These are phyloP conservation scores for Coleophoma crateriformis DNA, from an alignment of 2,329 filamentous ascomycete species.

Conservation along the genomic window DNA sequence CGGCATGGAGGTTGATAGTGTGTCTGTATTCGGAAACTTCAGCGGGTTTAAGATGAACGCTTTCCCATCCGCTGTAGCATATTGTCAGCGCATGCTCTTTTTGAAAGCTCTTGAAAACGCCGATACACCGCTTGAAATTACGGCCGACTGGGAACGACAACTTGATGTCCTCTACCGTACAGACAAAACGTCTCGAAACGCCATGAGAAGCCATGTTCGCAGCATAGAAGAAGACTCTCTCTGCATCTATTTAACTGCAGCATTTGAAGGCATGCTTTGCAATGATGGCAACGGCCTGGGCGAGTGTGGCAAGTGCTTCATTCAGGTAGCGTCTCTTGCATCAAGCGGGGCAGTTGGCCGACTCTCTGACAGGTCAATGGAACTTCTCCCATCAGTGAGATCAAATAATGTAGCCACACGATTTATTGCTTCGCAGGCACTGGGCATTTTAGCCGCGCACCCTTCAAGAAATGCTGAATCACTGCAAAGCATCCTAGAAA, in stretches of 20 bases:
- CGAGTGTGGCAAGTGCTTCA: slow-evolving; percentile 45
- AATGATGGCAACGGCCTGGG: slow-evolving; percentile 33
- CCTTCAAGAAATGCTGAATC: slow-evolving; percentile 34
- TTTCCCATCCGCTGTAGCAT: slow-evolving; percentile 65
- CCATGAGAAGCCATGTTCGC: slow-evolving; percentile 49
- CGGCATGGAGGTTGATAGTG: slow-evolving; percentile 34
- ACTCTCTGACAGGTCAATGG: slow-evolving; percentile 41
- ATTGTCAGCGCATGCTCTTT: slow-evolving; percentile 58
- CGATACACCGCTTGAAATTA: slow-evolving; percentile 37
- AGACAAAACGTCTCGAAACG: slow-evolving; percentile 57
- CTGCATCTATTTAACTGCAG: slow-evolving; percentile 42
- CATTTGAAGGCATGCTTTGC: slow-evolving; percentile 50
- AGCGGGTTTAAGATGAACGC: slow-evolving; percentile 42
- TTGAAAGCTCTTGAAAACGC: slow-evolving; percentile 40
- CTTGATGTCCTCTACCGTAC: slow-evolving; percentile 68
- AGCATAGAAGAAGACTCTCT: slow-evolving; percentile 33
- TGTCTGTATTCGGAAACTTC: slow-evolving; percentile 31
- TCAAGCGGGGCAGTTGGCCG: slow-evolving; percentile 45
- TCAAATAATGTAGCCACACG: slow-evolving; percentile 70
- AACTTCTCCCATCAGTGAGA: slow-evolving; percentile 54
- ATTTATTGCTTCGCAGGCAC: slow-evolving; percentile 59
- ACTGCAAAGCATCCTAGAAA: slow-evolving; percentile 35
- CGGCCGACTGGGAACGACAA: slow-evolving; percentile 80
- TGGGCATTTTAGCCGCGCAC: slow-evolving; percentile 74
- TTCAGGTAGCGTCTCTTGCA: slow-evolving; percentile 44